These are phyloP conservation scores for Suhomyces anneliseae DNA, from an alignment of 1,139 yeast genomes.

Conservation along the genomic window DNA sequence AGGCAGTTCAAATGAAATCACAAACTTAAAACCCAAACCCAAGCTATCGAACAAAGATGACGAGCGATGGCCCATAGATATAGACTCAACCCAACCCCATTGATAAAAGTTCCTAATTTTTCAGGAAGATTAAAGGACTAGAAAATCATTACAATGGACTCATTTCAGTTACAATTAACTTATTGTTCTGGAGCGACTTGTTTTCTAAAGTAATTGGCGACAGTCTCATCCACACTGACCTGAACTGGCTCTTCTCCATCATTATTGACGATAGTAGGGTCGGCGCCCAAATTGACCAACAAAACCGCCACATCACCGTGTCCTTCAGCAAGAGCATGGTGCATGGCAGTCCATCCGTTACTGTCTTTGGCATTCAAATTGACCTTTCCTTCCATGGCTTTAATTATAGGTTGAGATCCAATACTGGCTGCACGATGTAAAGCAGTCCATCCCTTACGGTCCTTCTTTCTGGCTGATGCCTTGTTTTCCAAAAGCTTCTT, in stretches of 20 bases:
- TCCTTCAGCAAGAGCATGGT: conserved; percentile 92
- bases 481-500: conserved; percentile 51
- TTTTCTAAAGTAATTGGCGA: conserved; percentile 39
- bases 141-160: too few relatives aligned
- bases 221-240: conserved; percentile 63
- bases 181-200: conserved; percentile 2
- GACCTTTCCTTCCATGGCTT: conserved; percentile 51
- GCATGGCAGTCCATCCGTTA: conserved; percentile 83
- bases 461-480: conserved; percentile 66
- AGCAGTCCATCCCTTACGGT: conserved; percentile 63
- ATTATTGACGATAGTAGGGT: conserved; percentile 43
- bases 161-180: background rate
- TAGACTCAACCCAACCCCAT: too few relatives aligned
- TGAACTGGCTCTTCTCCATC: conserved; percentile 61
- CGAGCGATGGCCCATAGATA: too few relatives aligned
- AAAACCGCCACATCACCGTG: conserved; percentile 72
- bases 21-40: too few relatives aligned
- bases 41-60: too few relatives aligned
- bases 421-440: conserved; percentile 82
- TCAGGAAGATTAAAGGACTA: too few relatives aligned
- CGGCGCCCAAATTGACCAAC: conserved; percentile 70
- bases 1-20: too few relatives aligned
- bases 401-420: conserved; percentile 61
- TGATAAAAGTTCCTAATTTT: too few relatives aligned
- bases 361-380: conserved; percentile 69